Conservation (phyloP, 2,329 filamentous ascomycete genomes). For the Hypocreales sp. region DNA sequence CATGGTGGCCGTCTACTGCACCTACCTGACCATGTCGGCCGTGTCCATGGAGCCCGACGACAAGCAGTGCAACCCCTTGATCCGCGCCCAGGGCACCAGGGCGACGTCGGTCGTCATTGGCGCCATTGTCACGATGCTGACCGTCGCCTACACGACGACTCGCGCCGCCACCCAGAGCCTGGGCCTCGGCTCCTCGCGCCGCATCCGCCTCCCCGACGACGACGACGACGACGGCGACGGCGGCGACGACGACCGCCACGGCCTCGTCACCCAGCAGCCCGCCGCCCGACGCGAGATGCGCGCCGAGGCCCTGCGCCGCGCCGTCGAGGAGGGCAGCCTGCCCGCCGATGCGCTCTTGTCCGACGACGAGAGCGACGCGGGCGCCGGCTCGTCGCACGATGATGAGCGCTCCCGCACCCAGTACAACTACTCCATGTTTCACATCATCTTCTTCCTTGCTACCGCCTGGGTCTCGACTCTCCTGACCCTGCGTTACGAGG, state of each 20-base stretch:
- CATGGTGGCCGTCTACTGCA: conserved; percentile 96
- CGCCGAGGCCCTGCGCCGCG: conserved; percentile 75
- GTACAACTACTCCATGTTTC: conserved; percentile 93
- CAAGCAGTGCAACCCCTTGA: conserved; percentile 82
- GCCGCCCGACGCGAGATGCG: conserved; percentile 75
- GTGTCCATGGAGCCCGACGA: conserved; percentile 97
- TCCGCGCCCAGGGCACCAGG: conserved; percentile 72
- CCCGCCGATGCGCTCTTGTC: conserved; percentile 80
- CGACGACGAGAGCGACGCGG: conserved; percentile 50
- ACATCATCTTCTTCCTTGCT: conserved; percentile 93
- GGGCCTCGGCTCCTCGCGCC: conserved; percentile 44
- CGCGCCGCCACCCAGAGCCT: conserved; percentile 85
- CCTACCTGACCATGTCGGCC: conserved; percentile 93
- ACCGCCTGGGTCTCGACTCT: conserved; percentile 93
- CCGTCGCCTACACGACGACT: conserved; percentile 94
- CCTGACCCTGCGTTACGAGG: conserved; percentile 58
- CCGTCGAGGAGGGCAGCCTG: conserved; percentile 82
- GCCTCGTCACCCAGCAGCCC: conserved; percentile 76
- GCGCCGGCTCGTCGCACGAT: conserved; percentile 52
- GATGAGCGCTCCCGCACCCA: conserved; percentile 83
- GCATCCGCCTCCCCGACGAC: conserved; percentile 46
- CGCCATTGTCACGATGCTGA: conserved; percentile 90
- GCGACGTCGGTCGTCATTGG: conserved; percentile 85
- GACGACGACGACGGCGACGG: conserved; percentile 67
- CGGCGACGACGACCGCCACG: conserved; percentile 65